Evolutionary conservation across 495 filamentous ascomycete genomes (phyloP).

Genomic region (Haplographium delicatum): DNA sequence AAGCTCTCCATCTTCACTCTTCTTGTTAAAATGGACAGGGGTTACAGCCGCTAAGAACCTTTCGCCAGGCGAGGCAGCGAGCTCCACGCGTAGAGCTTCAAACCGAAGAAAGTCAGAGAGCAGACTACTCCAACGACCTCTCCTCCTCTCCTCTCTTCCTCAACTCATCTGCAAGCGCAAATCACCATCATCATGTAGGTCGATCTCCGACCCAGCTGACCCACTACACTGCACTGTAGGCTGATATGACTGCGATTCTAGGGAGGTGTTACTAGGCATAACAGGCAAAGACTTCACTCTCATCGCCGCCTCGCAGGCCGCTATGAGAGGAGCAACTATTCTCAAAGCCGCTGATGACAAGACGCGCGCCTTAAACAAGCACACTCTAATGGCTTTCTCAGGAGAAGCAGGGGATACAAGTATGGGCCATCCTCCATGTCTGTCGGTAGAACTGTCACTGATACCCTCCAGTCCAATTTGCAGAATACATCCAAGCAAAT

Average conservation of each 20-base stretch:
- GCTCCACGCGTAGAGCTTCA: slow-evolving; percentile 12
- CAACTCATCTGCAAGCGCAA: slow-evolving; percentile 10
- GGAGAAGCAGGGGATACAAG: slow-evolving; percentile 96
- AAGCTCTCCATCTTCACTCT: too few relatives aligned
- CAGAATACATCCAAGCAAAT: slow-evolving; percentile 98
- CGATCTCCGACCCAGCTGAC: neutral
- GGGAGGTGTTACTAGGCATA: slow-evolving; percentile 97
- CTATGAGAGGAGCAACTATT: slow-evolving; percentile 93
- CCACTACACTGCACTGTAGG: too few relatives aligned
- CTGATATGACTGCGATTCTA: slow-evolving; percentile 32
- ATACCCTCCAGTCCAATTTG: slow-evolving; percentile 77
- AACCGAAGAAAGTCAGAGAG: neutral
- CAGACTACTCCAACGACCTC: neutral
- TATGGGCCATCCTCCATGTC: slow-evolving; percentile 33
- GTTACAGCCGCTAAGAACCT: slow-evolving; percentile 3
- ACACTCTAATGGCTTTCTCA: slow-evolving; percentile 93
- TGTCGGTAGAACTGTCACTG: neutral
- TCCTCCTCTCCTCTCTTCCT: too few relatives aligned
- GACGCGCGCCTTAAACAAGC: slow-evolving; percentile 81
- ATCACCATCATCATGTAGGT: slow-evolving; percentile 24
- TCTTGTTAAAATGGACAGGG: too few relatives aligned
- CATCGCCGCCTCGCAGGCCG: slow-evolving; percentile 93
- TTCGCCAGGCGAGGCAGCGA: slow-evolving; percentile 8
- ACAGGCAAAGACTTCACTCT: slow-evolving; percentile 99
- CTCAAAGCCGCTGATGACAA: slow-evolving; percentile 97